Evolutionary conservation across 2,329 filamentous ascomycete species (phyloP), one percentile per base, ranked within the genome.

Genomic region (Shiraia sp.): DNA sequence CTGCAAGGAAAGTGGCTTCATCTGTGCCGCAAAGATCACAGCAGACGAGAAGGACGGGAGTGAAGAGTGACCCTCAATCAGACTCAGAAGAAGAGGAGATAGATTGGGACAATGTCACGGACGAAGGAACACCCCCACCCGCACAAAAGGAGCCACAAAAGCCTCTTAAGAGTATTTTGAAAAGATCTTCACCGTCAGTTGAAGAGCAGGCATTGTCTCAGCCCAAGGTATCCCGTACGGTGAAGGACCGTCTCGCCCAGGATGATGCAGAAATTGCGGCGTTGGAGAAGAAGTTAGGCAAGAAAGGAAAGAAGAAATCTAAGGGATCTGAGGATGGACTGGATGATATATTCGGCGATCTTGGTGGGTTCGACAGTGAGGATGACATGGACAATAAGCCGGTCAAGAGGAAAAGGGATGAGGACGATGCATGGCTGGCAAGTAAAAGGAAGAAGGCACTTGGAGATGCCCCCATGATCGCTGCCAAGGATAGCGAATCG

Each of bases 201-300:
- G 27, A 54, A 35, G 35, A 42, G 14, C 17, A n/a, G 2, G 49
- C 51, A 8, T 43, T 53, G 6, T 44, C 55, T 12, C 55, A 57
- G 16, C 43, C 59, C 6, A 58, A 55, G 31, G 28, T 72, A 7
- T 68, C 70, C 6, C 61, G 65, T 36, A 63, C 58, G 15, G 73
- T 83, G n/a, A 81, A 78, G 60, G 79, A 85, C 14, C 58, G 49
- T 54, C 73, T 96, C 4, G 84, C 81, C 1, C 77, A 88, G 47
- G 92, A 99, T 44, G 90, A 97, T 60, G 88, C 84, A 2, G 90
- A 96, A 56, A 97, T 99, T 55, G 85, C 86, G 14, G 84, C 84
- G 2, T 74, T 96, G 23, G 93, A 99, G 72, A 90, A 86, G 67
- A 95, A 88, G 61, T 74, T 99, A 3, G 92, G 93, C 0, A 79